Base-by-base conservation (phyloP, 2,329 filamentous ascomycete species). In the Talaromyces sp. region DNA sequence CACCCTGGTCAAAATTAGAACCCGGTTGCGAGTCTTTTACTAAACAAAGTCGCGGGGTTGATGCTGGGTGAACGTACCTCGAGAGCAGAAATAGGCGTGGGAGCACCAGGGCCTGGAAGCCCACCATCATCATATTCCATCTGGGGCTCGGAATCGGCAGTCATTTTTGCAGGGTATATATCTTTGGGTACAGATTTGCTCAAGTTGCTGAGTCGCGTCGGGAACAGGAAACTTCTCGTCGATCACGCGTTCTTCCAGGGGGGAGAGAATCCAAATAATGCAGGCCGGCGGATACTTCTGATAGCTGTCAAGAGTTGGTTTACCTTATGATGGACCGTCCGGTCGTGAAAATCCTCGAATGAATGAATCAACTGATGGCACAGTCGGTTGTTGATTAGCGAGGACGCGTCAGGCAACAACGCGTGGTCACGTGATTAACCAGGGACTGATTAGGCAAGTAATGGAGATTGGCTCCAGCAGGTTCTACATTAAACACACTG, bases 81-180 rank as follows among this genome's bases (percentile, higher is more conserved):
- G 3, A 99, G 83, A 53, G 90, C 89, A 54, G 84, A 81, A 29
- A 99, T 83, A 53, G 93, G 92, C 59, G 93, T 96, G 2, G 95
- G 95, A n/a, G 95, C 95, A 65, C 95, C 95, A 61, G 93, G 93
- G 11, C 90, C 92, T 59, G 89, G 86, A 70, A 86, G 84, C 63
- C 86, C 84, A 68, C 84, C 83, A 62, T 96, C 91, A 60, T 95
- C 92, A 67, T 86, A 85, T 60, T 84, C 83, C 63, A 88, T 87
- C 65, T 96, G 90, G 41, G 86, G 85, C 64, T 88, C 84, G 65
- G 86, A 83, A 55, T 83, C 82, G 62, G 79, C 77, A 65, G 83
- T 67, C 70, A 75, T 75, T 9, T 64, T 64, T 9, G 26, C 43
- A 24, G 21, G 21, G 21, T 46, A 4, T 24, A 19, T 46, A 46